Conservation (phyloP, 805 yeast species). For the Saccharomycopsis guyanensis region DNA sequence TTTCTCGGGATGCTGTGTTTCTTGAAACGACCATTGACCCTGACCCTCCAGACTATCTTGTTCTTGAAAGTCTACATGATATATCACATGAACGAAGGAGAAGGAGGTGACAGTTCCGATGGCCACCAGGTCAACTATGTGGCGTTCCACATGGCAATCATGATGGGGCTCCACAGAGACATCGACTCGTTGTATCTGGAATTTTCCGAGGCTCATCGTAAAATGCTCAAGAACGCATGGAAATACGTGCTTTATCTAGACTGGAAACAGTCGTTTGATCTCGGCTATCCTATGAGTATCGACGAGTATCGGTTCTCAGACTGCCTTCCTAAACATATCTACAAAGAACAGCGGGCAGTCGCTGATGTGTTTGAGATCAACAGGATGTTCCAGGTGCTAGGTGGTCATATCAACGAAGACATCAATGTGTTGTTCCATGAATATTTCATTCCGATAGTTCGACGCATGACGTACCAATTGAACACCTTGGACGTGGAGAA, state of each 20-base stretch:
- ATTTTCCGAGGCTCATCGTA: constrained; percentile 2
- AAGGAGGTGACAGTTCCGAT: constrained; percentile 21
- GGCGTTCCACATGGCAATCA: constrained; percentile 16
- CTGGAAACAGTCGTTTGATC: constrained; percentile 19
- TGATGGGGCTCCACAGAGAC: constrained; percentile 21
- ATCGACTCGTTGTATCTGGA: constrained; percentile 13
- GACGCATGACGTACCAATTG: constrained; percentile 12
- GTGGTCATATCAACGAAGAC: constrained; percentile 3
- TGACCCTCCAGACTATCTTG: constrained; percentile 17
- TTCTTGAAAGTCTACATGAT: constrained; percentile 14
- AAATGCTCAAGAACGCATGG: constrained; percentile 18
- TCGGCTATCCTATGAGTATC: constrained; percentile 18
- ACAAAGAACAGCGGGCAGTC: constrained; percentile 3
- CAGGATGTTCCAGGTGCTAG: constrained; percentile 11
- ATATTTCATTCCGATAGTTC: constrained; percentile 13
- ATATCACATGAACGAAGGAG: constrained; percentile 20
- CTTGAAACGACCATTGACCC: constrained; percentile 18
- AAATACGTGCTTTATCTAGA: constrained; percentile 14
- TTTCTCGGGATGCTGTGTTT: constrained; percentile 10
- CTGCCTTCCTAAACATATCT: neutral
- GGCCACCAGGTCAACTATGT: constrained; percentile 15
- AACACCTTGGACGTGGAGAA: constrained; percentile 8
- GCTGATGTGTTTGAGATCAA: constrained; percentile 14
- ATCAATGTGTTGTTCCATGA: constrained; percentile 7
- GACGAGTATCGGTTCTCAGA: constrained; percentile 18